Evolutionary conservation across 116 monocot species (phyloP).

Genomic region (Posidonia oceanica): DNA sequence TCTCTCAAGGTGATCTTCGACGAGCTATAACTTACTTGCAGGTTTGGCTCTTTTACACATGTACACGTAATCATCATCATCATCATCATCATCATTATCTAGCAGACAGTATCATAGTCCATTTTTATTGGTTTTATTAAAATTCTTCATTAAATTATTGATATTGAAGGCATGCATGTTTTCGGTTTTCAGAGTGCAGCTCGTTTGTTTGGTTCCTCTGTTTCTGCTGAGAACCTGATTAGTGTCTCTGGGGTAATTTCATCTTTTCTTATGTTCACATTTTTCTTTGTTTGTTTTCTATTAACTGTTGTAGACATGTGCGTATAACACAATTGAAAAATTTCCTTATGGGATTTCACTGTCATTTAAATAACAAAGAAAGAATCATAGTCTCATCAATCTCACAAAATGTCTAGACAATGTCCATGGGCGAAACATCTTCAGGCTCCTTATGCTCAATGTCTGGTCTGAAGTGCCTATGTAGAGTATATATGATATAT

Average conservation of each 20-base stretch:
- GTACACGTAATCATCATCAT: no score
- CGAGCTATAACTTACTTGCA: constrained; percentile 98
- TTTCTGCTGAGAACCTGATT: constrained; percentile 72
- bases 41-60: constrained; percentile 23
- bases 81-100: no score
- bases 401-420: no score
- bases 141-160: not conserved
- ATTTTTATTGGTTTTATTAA: not conserved
- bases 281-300: not conserved
- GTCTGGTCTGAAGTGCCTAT: no score
- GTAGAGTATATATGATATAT: no score
- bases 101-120: not conserved
- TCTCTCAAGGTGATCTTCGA: constrained; percentile 95
- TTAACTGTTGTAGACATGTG: no score
- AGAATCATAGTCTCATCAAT: no score
- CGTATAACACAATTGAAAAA: no score
- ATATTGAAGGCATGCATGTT: not conserved
- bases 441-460: no score
- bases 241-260: constrained; percentile 85
- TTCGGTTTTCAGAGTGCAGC: constrained; percentile 61
- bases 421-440: no score
- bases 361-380: no score
- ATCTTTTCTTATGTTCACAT: not conserved
- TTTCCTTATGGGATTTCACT: no score
- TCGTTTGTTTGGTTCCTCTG: constrained; percentile 81